phyloP scores from a whole-genome alignment of 306 rosid genomes.

The Trifolium repens region DNA sequence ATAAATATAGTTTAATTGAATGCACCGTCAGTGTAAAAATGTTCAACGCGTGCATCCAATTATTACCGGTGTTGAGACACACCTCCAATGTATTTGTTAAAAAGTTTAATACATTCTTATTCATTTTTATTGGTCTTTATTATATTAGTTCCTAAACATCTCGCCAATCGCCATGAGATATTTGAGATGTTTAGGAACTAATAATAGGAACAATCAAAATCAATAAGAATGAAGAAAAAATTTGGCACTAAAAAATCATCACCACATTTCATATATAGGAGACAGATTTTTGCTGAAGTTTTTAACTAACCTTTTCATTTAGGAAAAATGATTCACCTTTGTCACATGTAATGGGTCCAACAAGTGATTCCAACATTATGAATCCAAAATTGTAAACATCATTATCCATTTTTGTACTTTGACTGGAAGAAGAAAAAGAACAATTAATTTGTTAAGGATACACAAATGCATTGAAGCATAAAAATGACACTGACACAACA shows the following conservation, averaged over 20 bases:
- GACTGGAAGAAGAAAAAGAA: slow-evolving; percentile 52
- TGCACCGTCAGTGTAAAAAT: too few relatives aligned
- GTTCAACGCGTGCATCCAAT: too few relatives aligned
- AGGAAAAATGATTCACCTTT: slow-evolving; percentile 70
- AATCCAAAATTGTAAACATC: slow-evolving; percentile 90
- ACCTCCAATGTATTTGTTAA: too few relatives aligned
- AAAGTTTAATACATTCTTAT: too few relatives aligned
- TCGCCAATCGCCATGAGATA: too few relatives aligned
- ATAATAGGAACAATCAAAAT: not conserved
- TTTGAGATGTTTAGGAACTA: too few relatives aligned
- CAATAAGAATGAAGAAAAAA: not conserved
- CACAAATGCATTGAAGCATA: not conserved
- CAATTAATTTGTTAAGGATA: not conserved
- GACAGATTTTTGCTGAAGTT: not conserved
- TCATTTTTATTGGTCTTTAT: too few relatives aligned
- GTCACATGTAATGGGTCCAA: slow-evolving; percentile 67
- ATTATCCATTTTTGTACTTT: slow-evolving; percentile 55
- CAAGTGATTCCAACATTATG: slow-evolving; percentile 84
- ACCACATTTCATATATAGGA: not conserved
- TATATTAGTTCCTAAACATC: too few relatives aligned
- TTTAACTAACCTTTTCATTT: slow-evolving; percentile 72
- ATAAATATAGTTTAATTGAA: too few relatives aligned
- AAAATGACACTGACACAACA: not conserved
- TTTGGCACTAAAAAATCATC: not conserved
- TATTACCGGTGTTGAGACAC: too few relatives aligned